These are phyloP conservation scores for Cladosporium austrohemisphaericum DNA, from an alignment of 2,329 filamentous ascomycete genomes.

Conservation along the genomic window DNA sequence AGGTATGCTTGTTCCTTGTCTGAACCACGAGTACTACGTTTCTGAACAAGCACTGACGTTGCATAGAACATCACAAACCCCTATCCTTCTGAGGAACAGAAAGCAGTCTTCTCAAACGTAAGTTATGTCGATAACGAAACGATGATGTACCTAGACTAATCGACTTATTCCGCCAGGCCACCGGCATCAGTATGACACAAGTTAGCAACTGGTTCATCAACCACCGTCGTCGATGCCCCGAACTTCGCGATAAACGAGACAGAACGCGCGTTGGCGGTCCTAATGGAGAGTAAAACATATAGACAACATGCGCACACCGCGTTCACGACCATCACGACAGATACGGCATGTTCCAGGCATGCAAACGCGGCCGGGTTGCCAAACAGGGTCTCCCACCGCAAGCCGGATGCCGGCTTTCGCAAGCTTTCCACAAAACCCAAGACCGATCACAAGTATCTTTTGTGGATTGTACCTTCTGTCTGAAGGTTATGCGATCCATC, in stretches of 20 bases:
- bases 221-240: constrained; percentile 36
- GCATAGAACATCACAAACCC: constrained; percentile 36
- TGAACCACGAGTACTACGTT: too few relatives aligned
- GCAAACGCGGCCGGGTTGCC: too few relatives aligned
- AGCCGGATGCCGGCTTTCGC: too few relatives aligned
- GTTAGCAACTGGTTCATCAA: constrained; percentile 42
- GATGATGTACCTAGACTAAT: neutral
- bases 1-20: constrained; percentile 23
- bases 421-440: too few relatives aligned
- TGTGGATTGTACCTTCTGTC: too few relatives aligned
- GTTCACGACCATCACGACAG: neutral
- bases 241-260: constrained; percentile 36
- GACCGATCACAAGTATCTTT: too few relatives aligned
- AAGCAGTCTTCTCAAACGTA: constrained; percentile 33
- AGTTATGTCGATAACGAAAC: constrained; percentile 14
- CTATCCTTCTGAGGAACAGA: constrained; percentile 38
- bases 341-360: too few relatives aligned
- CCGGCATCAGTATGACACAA: constrained; percentile 38
- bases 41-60: constrained; percentile 6
- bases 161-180: constrained; percentile 23
- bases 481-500: too few relatives aligned
- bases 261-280: constrained; percentile 22
- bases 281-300: constrained; percentile 6
- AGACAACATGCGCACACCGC: too few relatives aligned
- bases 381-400: too few relatives aligned